phyloP scores from a whole-genome alignment of 768 basidiomycete genomes.

The Lentinula sp. region DNA sequence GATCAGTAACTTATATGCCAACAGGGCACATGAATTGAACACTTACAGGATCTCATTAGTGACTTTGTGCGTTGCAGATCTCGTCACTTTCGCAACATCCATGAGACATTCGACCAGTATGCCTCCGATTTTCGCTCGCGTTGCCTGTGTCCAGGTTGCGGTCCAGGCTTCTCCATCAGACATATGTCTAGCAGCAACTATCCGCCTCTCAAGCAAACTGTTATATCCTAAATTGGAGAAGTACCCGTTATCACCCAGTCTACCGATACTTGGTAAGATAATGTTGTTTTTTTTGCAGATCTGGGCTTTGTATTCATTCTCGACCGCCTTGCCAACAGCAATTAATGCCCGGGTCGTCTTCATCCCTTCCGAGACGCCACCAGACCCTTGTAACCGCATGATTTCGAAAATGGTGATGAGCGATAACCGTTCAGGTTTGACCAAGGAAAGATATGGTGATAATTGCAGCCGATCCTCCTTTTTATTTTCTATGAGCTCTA shows the following conservation, averaged over 20 bases:
- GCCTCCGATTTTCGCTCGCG: constrained; percentile 75
- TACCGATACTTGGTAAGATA: constrained; percentile 28
- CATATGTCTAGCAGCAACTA: constrained; percentile 60
- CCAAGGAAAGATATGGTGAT: constrained; percentile 67
- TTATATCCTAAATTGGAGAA: constrained; percentile 59
- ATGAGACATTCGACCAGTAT: constrained; percentile 80
- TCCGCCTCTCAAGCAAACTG: constrained; percentile 55
- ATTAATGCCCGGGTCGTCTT: constrained; percentile 83
- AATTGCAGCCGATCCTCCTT: constrained; percentile 19
- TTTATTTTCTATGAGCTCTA: constrained; percentile 30
- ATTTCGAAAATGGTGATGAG: constrained; percentile 86
- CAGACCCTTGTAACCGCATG: constrained; percentile 73
- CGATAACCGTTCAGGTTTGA: constrained; percentile 75
- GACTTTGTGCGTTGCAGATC: constrained; percentile 49
- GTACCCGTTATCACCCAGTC: constrained; percentile 29
- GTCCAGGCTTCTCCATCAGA: constrained; percentile 67
- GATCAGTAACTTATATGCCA: not conserved
- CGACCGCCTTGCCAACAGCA: constrained; percentile 75
- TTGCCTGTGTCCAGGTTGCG: constrained; percentile 75
- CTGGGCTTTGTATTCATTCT: constrained; percentile 85
- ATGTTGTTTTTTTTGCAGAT: constrained; percentile 66
- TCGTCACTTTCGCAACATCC: constrained; percentile 72
- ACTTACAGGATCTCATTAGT: constrained; percentile 62
- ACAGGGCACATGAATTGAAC: constrained; percentile 1
- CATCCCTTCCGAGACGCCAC: constrained; percentile 80